These are phyloP conservation scores for Chamaecyparis obtusa DNA, from an alignment of 75 land plant genomes.

Conservation along the genomic window DNA sequence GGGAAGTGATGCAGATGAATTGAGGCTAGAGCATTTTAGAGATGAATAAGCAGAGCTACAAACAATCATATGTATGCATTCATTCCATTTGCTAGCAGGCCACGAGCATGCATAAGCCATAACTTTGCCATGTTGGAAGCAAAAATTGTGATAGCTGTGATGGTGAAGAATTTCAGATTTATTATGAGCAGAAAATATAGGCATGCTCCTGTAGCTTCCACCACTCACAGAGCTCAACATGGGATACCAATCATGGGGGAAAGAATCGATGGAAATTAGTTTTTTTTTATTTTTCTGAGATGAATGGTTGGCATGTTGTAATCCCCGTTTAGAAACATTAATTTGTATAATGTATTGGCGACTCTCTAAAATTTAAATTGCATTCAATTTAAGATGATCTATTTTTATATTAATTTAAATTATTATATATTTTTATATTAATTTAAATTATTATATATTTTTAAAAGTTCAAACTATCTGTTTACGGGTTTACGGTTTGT, in stretches of 20 bases:
- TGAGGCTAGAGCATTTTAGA: constrained; percentile 52
- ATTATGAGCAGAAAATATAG: constrained; percentile 12
- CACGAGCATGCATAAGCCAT: constrained; percentile 33
- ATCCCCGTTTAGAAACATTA: too few relatives aligned
- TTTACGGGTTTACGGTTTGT: too few relatives aligned
- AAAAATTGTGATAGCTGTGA: constrained; percentile 18
- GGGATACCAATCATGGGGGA: constrained; percentile 22
- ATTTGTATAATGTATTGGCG: too few relatives aligned
- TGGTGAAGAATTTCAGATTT: constrained; percentile 20
- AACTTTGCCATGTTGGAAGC: constrained; percentile 27
- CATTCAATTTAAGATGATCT: too few relatives aligned
- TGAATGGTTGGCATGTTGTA: too few relatives aligned
- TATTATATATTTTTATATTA: too few relatives aligned
- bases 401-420: too few relatives aligned
- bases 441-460: too few relatives aligned
- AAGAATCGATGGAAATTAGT: too few relatives aligned
- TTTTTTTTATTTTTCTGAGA: too few relatives aligned
- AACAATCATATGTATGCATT: constrained; percentile 25
- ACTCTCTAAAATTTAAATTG: too few relatives aligned
- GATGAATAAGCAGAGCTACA: neutral
- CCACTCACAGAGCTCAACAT: constrained; percentile 16
- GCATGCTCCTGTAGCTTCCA: constrained; percentile 20
- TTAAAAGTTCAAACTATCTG: too few relatives aligned
- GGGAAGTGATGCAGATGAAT: constrained; percentile 60
- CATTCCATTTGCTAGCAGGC: constrained; percentile 23